phyloP scores from a whole-genome alignment of 2,329 filamentous ascomycete species.

The Nigrospora oryzae region DNA sequence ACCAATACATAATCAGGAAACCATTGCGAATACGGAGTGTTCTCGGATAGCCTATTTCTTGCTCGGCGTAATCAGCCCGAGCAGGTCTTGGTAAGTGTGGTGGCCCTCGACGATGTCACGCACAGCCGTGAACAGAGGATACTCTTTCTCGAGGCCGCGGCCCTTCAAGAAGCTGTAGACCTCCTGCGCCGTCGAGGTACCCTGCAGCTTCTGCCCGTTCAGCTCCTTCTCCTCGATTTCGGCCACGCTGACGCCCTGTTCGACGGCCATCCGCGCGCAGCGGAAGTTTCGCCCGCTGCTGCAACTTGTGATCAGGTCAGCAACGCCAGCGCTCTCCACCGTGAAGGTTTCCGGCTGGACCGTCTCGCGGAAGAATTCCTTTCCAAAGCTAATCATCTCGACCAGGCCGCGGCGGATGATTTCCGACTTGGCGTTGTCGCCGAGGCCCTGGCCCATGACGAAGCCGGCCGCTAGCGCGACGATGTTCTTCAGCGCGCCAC shows the following conservation, averaged over 20 bases:
- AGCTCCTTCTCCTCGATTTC: constrained; percentile 85
- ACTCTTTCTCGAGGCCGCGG: constrained; percentile 69
- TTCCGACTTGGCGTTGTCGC: constrained; percentile 97
- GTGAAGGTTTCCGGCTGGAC: constrained; percentile 83
- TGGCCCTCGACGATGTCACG: constrained; percentile 72
- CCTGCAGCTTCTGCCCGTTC: constrained; percentile 97
- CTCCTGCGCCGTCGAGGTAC: constrained; percentile 83
- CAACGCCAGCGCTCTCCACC: constrained; percentile 91
- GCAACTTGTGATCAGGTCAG: constrained; percentile 91
- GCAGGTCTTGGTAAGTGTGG: constrained; percentile 73
- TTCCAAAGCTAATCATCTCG: constrained; percentile 95
- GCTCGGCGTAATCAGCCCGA: constrained; percentile 44
- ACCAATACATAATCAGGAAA: too few relatives aligned
- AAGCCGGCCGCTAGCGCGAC: constrained; percentile 92
- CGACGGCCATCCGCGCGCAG: constrained; percentile 81
- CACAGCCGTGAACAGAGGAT: constrained; percentile 88
- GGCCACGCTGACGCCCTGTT: constrained; percentile 69
- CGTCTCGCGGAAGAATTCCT: constrained; percentile 81
- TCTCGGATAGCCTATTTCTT: neutral
- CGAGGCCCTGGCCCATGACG: constrained; percentile 92
- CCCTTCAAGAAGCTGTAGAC: constrained; percentile 83
- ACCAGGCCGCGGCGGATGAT: constrained; percentile 93
- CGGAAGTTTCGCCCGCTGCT: constrained; percentile 88
- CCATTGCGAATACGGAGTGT: neutral
- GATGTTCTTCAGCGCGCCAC: constrained; percentile 93